Evolutionary conservation across 345 rosid species (phyloP), one percentile per base, ranked within the genome.

Genomic region (Cardamine occulta): DNA sequence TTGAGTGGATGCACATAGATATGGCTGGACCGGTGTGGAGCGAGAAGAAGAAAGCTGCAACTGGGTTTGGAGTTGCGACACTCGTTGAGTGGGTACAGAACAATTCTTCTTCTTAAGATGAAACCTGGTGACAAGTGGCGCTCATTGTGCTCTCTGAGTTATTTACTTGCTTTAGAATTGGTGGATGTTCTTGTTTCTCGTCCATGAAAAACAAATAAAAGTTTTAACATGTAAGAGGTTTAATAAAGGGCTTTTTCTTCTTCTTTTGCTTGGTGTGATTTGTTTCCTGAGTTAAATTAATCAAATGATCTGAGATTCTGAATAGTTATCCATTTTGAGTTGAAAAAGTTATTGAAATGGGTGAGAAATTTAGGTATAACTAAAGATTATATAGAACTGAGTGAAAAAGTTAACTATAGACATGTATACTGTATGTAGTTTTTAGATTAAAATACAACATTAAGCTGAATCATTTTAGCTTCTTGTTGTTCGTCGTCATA

Each of bases 1-100:
- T 90, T 39, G 91, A 90, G 32, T 95, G 99, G 99, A 92, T 95
- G 98, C 99, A 92, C 84, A 88, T 94, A 44, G 99, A 94, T 86
- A 71, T 91, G 58, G 97, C 99, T 39, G 99, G 99, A 29, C 97
- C 98, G 2, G 98, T 89, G 26, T 90, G 97, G 94, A 88, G 35
- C 18, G 96, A 92, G 56, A 95, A 95, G 93, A 92, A 87, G 82
- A 83, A 79, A 14, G 14, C 67, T 8, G 99, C 97, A 0, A 90
- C 99, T 0, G 99, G 99, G 42, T 92, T 92, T 40, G 99, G 97
- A 74, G 75, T 95, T 79, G 71, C 88, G 1, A 95, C 97, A 28
- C 86, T 95, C 6, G 99, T 92, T 63, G 99, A 95, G 76, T 95
- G 99, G 98, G 94, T 92, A 45, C 79, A 82, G 75, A 84, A 74